Conservation (phyloP, 495 filamentous ascomycete genomes). For the Alectoria sarmentosa region DNA sequence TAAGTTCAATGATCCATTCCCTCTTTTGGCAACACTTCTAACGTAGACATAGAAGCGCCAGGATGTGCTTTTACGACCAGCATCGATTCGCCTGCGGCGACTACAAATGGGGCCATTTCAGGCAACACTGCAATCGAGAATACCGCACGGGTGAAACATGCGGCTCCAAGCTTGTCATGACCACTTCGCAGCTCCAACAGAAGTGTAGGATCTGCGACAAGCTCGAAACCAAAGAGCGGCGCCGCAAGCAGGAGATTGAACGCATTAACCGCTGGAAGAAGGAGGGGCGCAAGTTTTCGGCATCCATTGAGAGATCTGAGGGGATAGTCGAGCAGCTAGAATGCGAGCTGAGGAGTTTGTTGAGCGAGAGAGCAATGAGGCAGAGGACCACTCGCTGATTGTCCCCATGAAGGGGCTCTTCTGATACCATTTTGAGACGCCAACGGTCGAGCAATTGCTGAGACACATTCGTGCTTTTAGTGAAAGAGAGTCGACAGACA, state of each 20-base stretch:
- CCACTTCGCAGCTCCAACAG: conserved; percentile 50
- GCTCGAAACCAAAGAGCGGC: conserved; percentile 78
- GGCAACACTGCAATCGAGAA: conserved; percentile 89
- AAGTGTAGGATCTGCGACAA: conserved; percentile 86
- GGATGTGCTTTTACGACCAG: conserved; percentile 55
- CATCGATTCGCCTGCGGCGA: conserved; percentile 64
- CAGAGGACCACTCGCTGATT: conserved; percentile 15
- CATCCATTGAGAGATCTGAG: conserved; percentile 73
- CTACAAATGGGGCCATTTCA: conserved; percentile 95
- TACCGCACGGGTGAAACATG: conserved; percentile 98
- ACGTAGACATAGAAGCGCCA: conserved; percentile 29
- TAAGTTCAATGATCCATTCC: conserved; percentile 2
- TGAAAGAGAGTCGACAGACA: conserved; percentile 5
- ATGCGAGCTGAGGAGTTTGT: conserved; percentile 53
- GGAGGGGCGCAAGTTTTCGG: conserved; percentile 58
- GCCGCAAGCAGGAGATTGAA: conserved; percentile 64
- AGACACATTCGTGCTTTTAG: conserved; percentile 3
- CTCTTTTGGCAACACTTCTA: conserved; percentile 4
- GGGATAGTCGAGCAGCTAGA: conserved; percentile 55
- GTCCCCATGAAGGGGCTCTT: conserved; percentile 7
- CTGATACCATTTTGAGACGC: conserved; percentile 8
- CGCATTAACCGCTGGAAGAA: conserved; percentile 77
- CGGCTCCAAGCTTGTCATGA: conserved; percentile 84
- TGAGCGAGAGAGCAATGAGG: conserved; percentile 35
- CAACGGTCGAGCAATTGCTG: conserved; percentile 3